Evolutionary conservation across 2,329 filamentous ascomycete genomes (phyloP), one percentile per base, ranked within the genome.

Genomic region (Ophiocordyceps unilateralis): DNA sequence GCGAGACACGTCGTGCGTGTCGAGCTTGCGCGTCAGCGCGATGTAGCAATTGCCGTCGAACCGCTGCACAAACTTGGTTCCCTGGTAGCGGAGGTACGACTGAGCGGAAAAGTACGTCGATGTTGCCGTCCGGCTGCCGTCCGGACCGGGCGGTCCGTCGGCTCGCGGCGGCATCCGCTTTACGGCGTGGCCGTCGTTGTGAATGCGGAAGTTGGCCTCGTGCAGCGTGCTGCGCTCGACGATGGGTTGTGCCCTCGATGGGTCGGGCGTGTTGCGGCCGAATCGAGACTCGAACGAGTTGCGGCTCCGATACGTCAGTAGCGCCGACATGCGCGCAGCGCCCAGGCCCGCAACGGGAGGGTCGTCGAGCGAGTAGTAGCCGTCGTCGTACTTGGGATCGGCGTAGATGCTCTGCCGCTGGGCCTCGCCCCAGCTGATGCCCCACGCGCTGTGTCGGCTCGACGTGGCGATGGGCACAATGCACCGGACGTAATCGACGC

Each of bases 31-130:
- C 5, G 91, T 96, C 62, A 98, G 95, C 51, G 91, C 88, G 52
- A 98, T 96, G 66, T 98, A 98, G 66, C 91, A 98, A 61, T 98
- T 98, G 54, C 87, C 85, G 61, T 98, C 91, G 60, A 96, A 98
- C 10, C 91, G 83, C 60, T 84, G 87, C 53, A 96, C 91, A 54
- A 98, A 98, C 61, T 98, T 98, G 53, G 81, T 76, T 44, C 87
- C 89, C 63, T 98, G 91, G 62, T 98, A 98, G 19, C 91, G 83
- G 38, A 98, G 74, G 62, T 98, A 98, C 0, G 88, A 95, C 60
- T 98, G 91, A 1, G 91, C 91, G 0, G 91, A 96, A 63, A 96
- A 98, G 63, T 95, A 95, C n/a, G 85, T 91, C 8, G 79, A 78
- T 0, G 76, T 74, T 7, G 72, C 61, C 44, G 70, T 76, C 75